phyloP scores from a whole-genome alignment of 2,329 filamentous ascomycete species.

The Cryphonectria nitschkei region DNA sequence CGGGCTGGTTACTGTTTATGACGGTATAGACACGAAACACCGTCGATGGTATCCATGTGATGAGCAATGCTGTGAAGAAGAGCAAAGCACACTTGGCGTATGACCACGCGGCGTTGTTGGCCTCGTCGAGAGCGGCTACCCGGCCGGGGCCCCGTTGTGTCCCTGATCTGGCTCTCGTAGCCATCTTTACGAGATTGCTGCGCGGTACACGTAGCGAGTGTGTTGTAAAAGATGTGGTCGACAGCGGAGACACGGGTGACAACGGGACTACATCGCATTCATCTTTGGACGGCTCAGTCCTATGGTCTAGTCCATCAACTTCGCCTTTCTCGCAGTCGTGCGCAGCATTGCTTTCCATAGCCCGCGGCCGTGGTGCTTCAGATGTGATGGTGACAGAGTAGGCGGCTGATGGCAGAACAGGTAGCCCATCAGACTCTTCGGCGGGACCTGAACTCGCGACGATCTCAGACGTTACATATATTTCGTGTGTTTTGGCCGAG shows the following conservation, averaged over 20 bases:
- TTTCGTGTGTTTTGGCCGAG: conserved; percentile 63
- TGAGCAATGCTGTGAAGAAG: conserved; percentile 71
- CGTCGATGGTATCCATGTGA: conserved; percentile 78
- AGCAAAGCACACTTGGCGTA: conserved; percentile 73
- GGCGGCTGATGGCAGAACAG: conserved; percentile 30
- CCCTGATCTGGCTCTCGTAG: not conserved
- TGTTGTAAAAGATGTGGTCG: not conserved
- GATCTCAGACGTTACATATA: conserved; percentile 62
- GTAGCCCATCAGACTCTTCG: conserved; percentile 35
- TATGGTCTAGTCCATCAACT: not conserved
- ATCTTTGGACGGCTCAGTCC: conserved; percentile 21
- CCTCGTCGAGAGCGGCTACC: conserved; percentile 49
- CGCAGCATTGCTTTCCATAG: not conserved
- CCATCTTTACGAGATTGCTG: not conserved
- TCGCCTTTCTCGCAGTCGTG: conserved; percentile 15
- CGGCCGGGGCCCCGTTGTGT: conserved; percentile 33
- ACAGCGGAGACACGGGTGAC: not conserved
- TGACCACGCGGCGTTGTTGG: conserved; percentile 67
- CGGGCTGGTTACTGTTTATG: conserved; percentile 52
- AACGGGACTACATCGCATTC: conserved; percentile 25
- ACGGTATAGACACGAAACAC: conserved; percentile 77
- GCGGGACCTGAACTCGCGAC: conserved; percentile 39
- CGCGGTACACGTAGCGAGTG: no score
- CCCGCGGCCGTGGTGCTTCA: not conserved
- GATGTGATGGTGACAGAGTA: conserved; percentile 58